These are phyloP conservation scores for Tranzscheliella williamsii DNA, from an alignment of 1,284 basidiomycete species.

Conservation along the genomic window DNA sequence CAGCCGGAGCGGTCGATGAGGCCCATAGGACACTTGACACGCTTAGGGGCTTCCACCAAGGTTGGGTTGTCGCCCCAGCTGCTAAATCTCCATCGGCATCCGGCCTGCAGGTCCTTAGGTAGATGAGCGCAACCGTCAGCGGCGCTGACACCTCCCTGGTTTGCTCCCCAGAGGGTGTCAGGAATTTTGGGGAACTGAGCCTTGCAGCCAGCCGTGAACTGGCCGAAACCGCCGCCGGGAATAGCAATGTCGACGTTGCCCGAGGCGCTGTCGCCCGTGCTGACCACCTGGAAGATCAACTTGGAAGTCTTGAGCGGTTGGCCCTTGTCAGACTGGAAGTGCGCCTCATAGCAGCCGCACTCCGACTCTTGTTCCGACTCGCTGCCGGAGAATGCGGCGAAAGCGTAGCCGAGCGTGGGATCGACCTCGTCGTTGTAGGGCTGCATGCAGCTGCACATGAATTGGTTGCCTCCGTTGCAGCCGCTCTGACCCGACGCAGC, in stretches of 20 bases:
- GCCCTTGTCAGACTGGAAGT: constrained; percentile 6
- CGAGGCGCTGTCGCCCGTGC: constrained; percentile 23
- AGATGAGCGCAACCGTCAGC: constrained; percentile 4
- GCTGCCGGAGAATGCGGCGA: constrained; percentile 19
- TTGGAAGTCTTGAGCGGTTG: constrained; percentile 24
- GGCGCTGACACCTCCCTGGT: constrained; percentile 11
- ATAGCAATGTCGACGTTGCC: constrained; percentile 31
- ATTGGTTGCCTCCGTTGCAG: constrained; percentile 32
- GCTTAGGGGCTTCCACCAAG: constrained; percentile 7
- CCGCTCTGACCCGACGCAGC: constrained; percentile 13
- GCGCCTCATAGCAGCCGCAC: constrained; percentile 24
- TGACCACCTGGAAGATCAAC: constrained; percentile 31
- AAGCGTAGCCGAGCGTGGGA: constrained; percentile 8
- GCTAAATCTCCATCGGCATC: constrained; percentile 26
- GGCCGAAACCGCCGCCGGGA: constrained; percentile 34
- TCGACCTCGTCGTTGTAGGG: constrained; percentile 15
- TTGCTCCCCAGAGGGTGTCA: constrained; percentile 9
- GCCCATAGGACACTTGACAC: constrained; percentile 24
- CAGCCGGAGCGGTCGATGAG: constrained; percentile 35
- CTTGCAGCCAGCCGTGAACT: constrained; percentile 21
- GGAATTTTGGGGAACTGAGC: constrained; percentile 9
- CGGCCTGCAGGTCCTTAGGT: constrained; percentile 14
- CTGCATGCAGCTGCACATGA: constrained; percentile 31
- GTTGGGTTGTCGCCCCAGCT: constrained; percentile 27
- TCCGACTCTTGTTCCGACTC: constrained; percentile 10